phyloP scores from a whole-genome alignment of 140 eudicot genomes.

The Erigeron philadelphicus region DNA sequence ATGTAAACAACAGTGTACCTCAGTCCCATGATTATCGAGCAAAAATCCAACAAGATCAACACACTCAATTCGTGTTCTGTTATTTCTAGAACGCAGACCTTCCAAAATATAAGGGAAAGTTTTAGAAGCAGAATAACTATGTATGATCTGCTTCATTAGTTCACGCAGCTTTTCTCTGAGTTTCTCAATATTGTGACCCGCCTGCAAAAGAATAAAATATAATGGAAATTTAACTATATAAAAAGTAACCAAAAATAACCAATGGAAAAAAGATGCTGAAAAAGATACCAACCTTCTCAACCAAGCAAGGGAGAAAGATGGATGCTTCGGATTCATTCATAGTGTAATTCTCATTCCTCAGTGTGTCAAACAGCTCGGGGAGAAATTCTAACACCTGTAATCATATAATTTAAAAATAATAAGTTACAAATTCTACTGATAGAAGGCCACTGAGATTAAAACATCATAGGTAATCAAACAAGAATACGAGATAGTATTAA shows the following conservation, averaged over 20 bases:
- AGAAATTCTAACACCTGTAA: constrained; percentile 85
- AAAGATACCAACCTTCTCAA: constrained; percentile 64
- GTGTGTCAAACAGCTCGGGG: constrained; percentile 70
- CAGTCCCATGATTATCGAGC: constrained; percentile 74
- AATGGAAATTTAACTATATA: not conserved
- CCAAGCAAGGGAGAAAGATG: constrained; percentile 90
- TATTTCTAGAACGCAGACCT: constrained; percentile 92
- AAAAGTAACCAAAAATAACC: not conserved
- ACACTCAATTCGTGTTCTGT: constrained; percentile 78
- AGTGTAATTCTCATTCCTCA: constrained; percentile 74
- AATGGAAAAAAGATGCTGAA: constrained; percentile 1
- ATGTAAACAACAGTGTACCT: constrained; percentile 40
- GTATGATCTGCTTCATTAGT: constrained; percentile 63
- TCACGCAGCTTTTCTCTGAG: constrained; percentile 88
- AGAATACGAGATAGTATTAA: not conserved
- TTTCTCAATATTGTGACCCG: constrained; percentile 96
- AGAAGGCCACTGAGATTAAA: constrained; percentile 8
- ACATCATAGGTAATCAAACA: not conserved
- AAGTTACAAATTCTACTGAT: not conserved
- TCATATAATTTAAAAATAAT: not conserved
- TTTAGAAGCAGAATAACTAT: constrained; percentile 77
- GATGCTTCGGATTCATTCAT: constrained; percentile 95
- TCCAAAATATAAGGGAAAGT: constrained; percentile 82
- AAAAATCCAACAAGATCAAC: constrained; percentile 83
- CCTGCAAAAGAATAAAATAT: constrained; percentile 37